These are phyloP conservation scores for Chenopodium formosanum DNA, from an alignment of 148 eudicot genomes.

Conservation along the genomic window DNA sequence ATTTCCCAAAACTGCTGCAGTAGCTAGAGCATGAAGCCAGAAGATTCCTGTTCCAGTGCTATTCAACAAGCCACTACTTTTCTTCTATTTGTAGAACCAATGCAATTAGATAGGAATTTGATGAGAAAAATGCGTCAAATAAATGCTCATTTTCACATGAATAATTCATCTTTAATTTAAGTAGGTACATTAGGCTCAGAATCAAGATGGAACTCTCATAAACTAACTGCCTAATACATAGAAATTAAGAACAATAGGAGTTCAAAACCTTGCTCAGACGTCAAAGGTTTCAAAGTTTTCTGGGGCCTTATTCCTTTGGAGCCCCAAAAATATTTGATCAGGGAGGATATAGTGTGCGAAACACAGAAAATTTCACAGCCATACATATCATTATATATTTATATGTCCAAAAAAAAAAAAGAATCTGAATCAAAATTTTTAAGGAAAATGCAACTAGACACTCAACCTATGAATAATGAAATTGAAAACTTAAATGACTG, in stretches of 20 bases:
- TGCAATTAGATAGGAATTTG: too few relatives aligned
- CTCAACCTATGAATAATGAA: not conserved
- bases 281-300: constrained; percentile 46
- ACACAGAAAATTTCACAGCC: not conserved
- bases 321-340: constrained; percentile 12
- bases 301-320: constrained; percentile 55
- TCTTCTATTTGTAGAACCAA: constrained; percentile 58
- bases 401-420: not conserved
- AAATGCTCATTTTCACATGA: not conserved
- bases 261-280: constrained; percentile 48
- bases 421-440: not conserved
- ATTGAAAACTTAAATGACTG: not conserved
- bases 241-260: constrained; percentile 8
- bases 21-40: constrained; percentile 47
- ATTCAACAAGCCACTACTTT: constrained; percentile 28
- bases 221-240: not conserved
- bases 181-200: not conserved
- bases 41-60: constrained; percentile 46
- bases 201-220: not conserved
- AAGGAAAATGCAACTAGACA: not conserved
- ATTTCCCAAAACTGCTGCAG: constrained; percentile 42
- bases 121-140: constrained; percentile 5
- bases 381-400: not conserved
- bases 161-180: not conserved
- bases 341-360: not conserved